Evolutionary conservation across 2,329 filamentous ascomycete species (phyloP).

Genomic region (Catunica adiposa): DNA sequence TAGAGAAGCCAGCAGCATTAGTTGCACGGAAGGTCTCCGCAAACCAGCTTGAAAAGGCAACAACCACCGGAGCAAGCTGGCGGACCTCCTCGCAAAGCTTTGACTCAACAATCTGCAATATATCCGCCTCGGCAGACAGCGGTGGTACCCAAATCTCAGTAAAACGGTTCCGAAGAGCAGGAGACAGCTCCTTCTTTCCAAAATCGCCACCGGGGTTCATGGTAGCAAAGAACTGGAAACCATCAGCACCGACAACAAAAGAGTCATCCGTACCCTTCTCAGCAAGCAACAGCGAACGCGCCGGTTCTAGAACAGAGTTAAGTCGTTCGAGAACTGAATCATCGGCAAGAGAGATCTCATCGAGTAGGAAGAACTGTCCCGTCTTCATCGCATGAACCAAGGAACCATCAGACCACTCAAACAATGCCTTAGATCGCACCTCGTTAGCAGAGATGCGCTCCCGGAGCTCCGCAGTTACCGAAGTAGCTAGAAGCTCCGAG

Average conservation of each 20-base stretch:
- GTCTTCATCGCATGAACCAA: slow-evolving; percentile 85
- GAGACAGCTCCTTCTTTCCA: slow-evolving; percentile 92
- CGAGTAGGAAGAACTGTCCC: slow-evolving; percentile 80
- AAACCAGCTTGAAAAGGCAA: slow-evolving; percentile 88
- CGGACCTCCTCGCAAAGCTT: slow-evolving; percentile 47
- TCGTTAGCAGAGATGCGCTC: slow-evolving; percentile 31
- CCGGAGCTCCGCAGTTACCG: slow-evolving; percentile 32
- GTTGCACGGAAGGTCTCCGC: slow-evolving; percentile 51
- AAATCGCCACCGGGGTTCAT: slow-evolving; percentile 99
- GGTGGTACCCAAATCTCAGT: slow-evolving; percentile 98
- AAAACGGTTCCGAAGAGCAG: slow-evolving; percentile 85
- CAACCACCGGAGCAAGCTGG: slow-evolving; percentile 49
- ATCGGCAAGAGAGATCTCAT: slow-evolving; percentile 94
- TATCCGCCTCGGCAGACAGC: slow-evolving; percentile 68
- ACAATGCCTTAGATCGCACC: slow-evolving; percentile 63
- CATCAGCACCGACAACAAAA: slow-evolving; percentile 54
- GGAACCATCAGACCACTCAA: slow-evolving; percentile 92
- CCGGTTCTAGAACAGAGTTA: slow-evolving; percentile 88
- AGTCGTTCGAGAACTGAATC: slow-evolving; percentile 92
- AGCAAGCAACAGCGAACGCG: slow-evolving; percentile 70
- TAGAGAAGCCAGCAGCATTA: slow-evolving; percentile 42
- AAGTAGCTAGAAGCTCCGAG: slow-evolving; percentile 24
- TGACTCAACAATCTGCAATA: slow-evolving; percentile 66
- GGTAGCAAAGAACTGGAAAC: slow-evolving; percentile 91
- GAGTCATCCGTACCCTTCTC: slow-evolving; percentile 84